These are phyloP conservation scores for Yamadazyma insecticola DNA, from an alignment of 805 yeast species.

Conservation along the genomic window DNA sequence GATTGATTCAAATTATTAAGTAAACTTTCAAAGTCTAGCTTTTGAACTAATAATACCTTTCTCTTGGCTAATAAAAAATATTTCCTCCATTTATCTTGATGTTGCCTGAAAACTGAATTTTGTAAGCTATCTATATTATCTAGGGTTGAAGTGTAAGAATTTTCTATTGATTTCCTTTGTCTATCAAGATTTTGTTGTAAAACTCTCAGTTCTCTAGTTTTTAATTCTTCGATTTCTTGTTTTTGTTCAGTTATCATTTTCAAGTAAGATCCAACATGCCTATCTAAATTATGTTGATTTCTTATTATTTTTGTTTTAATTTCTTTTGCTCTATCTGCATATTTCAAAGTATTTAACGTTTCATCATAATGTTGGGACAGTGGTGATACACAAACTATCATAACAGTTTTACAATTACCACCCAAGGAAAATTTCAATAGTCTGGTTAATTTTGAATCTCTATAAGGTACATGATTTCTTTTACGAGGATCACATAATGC, in stretches of 20 bases:
- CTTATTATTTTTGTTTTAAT: conserved; percentile 76
- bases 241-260: conserved; percentile 81
- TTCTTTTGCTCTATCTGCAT: conserved; percentile 88
- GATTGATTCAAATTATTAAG: conserved; percentile 6
- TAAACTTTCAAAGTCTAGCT: conserved; percentile 30
- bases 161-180: conserved; percentile 29
- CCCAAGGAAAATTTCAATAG: conserved; percentile 85
- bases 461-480: conserved; percentile 75
- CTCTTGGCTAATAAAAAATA: conserved; percentile 44
- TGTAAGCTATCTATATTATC: conserved; percentile 41
- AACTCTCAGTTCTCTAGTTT: conserved; percentile 46
- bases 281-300: conserved; percentile 69
- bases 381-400: conserved; percentile 94
- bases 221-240: conserved; percentile 64
- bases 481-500: conserved; percentile 75
- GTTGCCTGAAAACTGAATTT: conserved; percentile 36
- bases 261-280: conserved; percentile 81
- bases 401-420: conserved; percentile 91
- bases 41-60: conserved; percentile 40
- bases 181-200: conserved; percentile 35
- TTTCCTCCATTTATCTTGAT: conserved; percentile 41
- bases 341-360: conserved; percentile 83
- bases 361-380: conserved; percentile 87
- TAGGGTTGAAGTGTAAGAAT: conserved; percentile 34
- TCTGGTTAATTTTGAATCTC: conserved; percentile 88